Conservation (phyloP, 2,329 filamentous ascomycete species). For the Fusarium siculi region DNA sequence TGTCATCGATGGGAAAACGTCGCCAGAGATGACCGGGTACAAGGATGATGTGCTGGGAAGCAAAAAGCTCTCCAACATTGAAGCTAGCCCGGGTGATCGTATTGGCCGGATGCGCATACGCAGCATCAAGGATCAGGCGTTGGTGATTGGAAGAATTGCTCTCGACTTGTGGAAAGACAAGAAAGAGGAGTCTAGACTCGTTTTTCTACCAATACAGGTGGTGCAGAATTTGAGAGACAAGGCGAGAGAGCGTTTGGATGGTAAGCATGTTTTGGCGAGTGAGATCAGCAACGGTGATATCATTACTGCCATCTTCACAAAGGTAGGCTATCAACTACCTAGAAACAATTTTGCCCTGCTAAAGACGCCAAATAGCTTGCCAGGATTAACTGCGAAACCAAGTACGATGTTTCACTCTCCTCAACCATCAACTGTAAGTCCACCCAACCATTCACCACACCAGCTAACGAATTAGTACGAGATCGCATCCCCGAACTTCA, state of each 20-base stretch:
- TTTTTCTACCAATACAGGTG: background rate
- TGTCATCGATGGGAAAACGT: background rate
- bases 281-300: constrained; percentile 7
- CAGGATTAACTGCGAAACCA: background rate
- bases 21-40: background rate
- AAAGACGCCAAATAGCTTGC: background rate
- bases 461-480: background rate
- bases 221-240: background rate
- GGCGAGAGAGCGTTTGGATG: background rate
- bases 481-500: background rate
- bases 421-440: constrained; percentile 5
- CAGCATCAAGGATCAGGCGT: background rate
- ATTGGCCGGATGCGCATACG: background rate
- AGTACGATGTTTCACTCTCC: background rate
- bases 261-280: background rate
- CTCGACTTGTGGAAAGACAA: background rate
- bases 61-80: background rate
- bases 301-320: constrained; percentile 2
- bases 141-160: background rate
- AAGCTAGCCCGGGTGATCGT: accelerated
- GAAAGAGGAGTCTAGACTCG: background rate
- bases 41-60: background rate
- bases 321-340: background rate
- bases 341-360: accelerated
- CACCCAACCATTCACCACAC: accelerated